phyloP scores from a whole-genome alignment of 768 basidiomycete species.

The Russula vinacea region DNA sequence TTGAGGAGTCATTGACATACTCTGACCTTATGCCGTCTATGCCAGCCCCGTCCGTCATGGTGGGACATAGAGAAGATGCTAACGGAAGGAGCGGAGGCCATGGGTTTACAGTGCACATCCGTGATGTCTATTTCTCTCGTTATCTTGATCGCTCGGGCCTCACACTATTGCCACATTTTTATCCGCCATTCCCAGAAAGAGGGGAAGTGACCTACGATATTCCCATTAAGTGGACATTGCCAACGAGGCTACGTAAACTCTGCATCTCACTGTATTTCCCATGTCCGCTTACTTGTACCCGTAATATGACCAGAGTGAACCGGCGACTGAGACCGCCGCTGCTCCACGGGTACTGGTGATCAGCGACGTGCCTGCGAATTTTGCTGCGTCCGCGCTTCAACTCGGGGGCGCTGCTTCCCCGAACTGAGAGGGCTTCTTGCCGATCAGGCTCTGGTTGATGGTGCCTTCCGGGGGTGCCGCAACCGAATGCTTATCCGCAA shows the following conservation, averaged over 20 bases:
- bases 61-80: constrained; percentile 19
- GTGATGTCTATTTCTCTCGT: constrained; percentile 27
- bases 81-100: constrained; percentile 22
- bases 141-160: constrained; percentile 23
- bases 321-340: constrained; percentile 16
- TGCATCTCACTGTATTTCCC: constrained; percentile 24
- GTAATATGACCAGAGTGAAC: constrained; percentile 29
- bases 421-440: constrained; percentile 20
- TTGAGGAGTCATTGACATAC: constrained; percentile 4
- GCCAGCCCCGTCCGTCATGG: constrained; percentile 8
- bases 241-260: constrained; percentile 28
- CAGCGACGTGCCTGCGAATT: constrained; percentile 20
- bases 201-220: constrained; percentile 11
- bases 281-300: constrained; percentile 28
- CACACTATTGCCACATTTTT: constrained; percentile 15
- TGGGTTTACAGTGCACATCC: constrained; percentile 21
- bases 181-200: constrained; percentile 20
- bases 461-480: constrained; percentile 13
- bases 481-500: neutral
- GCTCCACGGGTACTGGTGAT: constrained; percentile 22
- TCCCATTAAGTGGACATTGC: constrained; percentile 21
- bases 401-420: constrained; percentile 18
- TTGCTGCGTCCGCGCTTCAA: constrained; percentile 10
- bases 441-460: constrained; percentile 20
- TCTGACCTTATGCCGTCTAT: constrained; percentile 10